phyloP scores from a whole-genome alignment of 2,329 filamentous ascomycete genomes.

The Claviceps maximensis region DNA sequence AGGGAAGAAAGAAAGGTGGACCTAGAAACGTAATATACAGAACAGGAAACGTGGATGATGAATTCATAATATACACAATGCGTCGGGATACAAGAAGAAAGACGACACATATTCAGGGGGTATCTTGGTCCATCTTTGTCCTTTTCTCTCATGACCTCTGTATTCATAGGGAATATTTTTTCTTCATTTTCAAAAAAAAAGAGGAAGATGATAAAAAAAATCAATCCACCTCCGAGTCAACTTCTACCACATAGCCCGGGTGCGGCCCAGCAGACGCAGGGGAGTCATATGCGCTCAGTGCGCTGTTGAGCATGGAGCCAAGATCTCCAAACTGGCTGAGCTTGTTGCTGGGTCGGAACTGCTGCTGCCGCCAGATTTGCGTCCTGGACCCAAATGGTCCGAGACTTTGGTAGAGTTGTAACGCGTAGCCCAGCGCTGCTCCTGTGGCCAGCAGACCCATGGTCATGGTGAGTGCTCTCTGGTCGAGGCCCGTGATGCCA shows the following conservation, averaged over 20 bases:
- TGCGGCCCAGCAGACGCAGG: conserved; percentile 5
- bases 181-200: background rate
- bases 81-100: background rate
- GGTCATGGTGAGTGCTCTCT: conserved; percentile 18
- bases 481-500: conserved; percentile 20
- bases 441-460: conserved; percentile 24
- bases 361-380: conserved; percentile 29
- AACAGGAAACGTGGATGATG: background rate
- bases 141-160: background rate
- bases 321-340: conserved; percentile 33
- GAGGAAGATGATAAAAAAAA: background rate
- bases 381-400: conserved; percentile 31
- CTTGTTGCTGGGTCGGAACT: conserved; percentile 15
- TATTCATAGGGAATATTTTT: background rate
- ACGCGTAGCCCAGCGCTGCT: conserved; percentile 25
- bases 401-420: conserved; percentile 26
- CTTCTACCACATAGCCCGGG: conserved; percentile 19
- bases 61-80: background rate
- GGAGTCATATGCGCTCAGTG: conserved; percentile 16
- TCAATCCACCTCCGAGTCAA: conserved; percentile 24
- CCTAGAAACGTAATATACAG: background rate
- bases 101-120: background rate
- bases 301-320: conserved; percentile 29
- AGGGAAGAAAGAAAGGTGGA: background rate
- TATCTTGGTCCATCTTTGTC: conserved; percentile 4